A percentile compares a stretch with the other conserved stretches of the same genome.
Evolutionary conservation across 768 basidiomycete genomes (phyloP).

Genomic region (Termitomyces sp.): DNA sequence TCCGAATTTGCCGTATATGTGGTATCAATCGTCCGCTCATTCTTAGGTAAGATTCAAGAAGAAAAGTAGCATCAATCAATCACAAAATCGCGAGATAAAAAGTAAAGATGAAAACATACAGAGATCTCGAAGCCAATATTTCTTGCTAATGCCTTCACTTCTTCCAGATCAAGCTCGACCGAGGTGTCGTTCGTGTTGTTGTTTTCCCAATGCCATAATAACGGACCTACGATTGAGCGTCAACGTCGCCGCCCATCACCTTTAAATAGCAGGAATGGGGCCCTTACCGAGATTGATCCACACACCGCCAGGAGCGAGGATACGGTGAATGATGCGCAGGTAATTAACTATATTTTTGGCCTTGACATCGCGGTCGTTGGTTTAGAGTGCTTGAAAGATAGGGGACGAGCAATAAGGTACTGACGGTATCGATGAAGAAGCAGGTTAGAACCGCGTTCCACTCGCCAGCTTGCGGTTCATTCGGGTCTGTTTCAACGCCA

Average conservation of each 20-base stretch:
- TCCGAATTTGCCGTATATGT: slow-evolving; percentile 83
- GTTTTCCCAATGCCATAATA: slow-evolving; percentile 98
- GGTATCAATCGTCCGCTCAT: slow-evolving; percentile 74
- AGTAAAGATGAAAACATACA: slow-evolving; percentile 35
- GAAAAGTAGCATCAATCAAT: background rate
- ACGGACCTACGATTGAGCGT: slow-evolving; percentile 50
- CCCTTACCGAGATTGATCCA: slow-evolving; percentile 83
- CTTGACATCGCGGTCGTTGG: slow-evolving; percentile 27
- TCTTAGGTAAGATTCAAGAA: slow-evolving; percentile 35
- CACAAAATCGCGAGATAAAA: background rate
- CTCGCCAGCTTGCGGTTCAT: slow-evolving; percentile 65
- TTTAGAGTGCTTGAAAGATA: background rate
- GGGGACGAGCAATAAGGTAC: slow-evolving; percentile 12
- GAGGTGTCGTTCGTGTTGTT: slow-evolving; percentile 75
- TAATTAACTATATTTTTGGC: slow-evolving; percentile 92
- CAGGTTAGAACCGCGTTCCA: slow-evolving; percentile 94
- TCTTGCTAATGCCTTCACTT: slow-evolving; percentile 71
- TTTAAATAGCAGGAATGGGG: background rate
- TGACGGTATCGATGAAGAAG: slow-evolving; percentile 95
- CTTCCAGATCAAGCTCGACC: slow-evolving; percentile 86
- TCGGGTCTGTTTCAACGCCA: slow-evolving; percentile 47
- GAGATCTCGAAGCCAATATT: slow-evolving; percentile 78
- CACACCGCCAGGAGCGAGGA: slow-evolving; percentile 80
- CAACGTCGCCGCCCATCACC: background rate
- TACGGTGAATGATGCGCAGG: slow-evolving; percentile 76